Percentiles rank a stretch among this genome's conserved stretches.
Conservation (phyloP, 805 yeast species). For the Cyberlindnera mississippiensis region DNA sequence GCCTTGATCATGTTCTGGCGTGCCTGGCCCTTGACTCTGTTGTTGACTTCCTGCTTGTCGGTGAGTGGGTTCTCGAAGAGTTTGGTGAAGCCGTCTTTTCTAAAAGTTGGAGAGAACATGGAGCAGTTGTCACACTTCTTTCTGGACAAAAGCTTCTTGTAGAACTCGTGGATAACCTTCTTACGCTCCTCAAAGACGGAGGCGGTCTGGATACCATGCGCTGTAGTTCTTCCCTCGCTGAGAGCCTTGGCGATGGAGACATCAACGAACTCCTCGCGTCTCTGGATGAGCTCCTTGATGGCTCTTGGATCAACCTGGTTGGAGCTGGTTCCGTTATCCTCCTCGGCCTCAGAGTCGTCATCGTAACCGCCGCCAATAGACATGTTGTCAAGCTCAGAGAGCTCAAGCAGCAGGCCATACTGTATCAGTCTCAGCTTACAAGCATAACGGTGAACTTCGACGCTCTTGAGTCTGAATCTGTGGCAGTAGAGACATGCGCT, state of each 20-base stretch:
- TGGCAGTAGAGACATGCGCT: constrained; percentile 89
- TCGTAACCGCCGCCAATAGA: constrained; percentile 34
- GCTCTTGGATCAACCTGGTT: constrained; percentile 33
- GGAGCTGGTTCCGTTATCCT: constrained; percentile 30
- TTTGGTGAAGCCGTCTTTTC: constrained; percentile 93
- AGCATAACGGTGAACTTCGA: constrained; percentile 70
- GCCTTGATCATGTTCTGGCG: constrained; percentile 66
- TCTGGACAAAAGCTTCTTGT: constrained; percentile 66
- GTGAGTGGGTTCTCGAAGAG: constrained; percentile 83
- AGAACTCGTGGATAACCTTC: constrained; percentile 63
- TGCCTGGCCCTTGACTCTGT: constrained; percentile 73
- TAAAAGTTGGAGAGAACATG: constrained; percentile 88
- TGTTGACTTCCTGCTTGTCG: constrained; percentile 77
- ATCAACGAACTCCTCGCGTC: constrained; percentile 68
- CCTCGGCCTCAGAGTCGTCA: constrained; percentile 44
- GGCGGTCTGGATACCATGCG: constrained; percentile 72
- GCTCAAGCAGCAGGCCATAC: constrained; percentile 82
- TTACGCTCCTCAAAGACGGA: constrained; percentile 87
- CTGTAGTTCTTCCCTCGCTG: constrained; percentile 67
- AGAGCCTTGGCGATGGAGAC: constrained; percentile 69
- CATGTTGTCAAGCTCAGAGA: constrained; percentile 67
- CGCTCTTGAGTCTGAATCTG: constrained; percentile 63
- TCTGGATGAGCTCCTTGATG: constrained; percentile 46
- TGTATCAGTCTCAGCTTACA: constrained; percentile 81
- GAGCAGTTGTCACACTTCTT: constrained; percentile 95